Evolutionary conservation across 176 grass and related monocot species (phyloP).

Genomic region (Rhynchospora breviuscula): DNA sequence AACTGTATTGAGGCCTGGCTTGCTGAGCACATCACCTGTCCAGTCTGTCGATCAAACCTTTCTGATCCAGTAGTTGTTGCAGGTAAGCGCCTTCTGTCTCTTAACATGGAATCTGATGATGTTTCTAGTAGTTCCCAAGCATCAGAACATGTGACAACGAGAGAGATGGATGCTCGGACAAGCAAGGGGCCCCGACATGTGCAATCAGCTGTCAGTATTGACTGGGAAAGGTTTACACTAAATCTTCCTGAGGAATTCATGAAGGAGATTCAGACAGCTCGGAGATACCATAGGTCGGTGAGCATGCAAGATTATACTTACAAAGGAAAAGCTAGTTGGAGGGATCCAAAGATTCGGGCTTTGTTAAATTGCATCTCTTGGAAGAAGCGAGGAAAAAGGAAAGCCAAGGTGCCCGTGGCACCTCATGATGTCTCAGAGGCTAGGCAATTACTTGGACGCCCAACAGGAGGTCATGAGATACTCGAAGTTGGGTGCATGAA

Average conservation of each 20-base stretch:
- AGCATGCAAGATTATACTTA: slow-evolving; percentile 47
- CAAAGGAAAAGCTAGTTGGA: neutral
- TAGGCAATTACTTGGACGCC: neutral
- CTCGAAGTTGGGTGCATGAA: neutral
- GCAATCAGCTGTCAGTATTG: slow-evolving; percentile 39
- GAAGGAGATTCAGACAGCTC: slow-evolving; percentile 46
- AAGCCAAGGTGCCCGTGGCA: neutral
- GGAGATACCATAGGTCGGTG: slow-evolving; percentile 37
- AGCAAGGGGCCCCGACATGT: slow-evolving; percentile 26
- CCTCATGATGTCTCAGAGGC: neutral
- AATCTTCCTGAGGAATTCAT: slow-evolving; percentile 59
- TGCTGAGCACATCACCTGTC: slow-evolving; percentile 46
- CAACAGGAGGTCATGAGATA: neutral
- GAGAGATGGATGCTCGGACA: slow-evolving; percentile 29
- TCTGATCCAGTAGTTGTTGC: neutral
- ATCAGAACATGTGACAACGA: slow-evolving; percentile 11
- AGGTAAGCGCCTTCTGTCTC: slow-evolving; percentile 4
- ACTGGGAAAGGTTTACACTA: slow-evolving; percentile 52
- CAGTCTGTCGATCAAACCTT: slow-evolving; percentile 68
- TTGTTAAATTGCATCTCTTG: slow-evolving; percentile 6
- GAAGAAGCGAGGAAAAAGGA: neutral
- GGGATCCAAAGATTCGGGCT: neutral
- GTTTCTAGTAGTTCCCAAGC: slow-evolving; percentile 10
- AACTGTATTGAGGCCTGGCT: slow-evolving; percentile 80
- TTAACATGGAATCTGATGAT: neutral